Conservation (phyloP, 2,329 filamentous ascomycete genomes). For the Dothideomycetes sp. region DNA sequence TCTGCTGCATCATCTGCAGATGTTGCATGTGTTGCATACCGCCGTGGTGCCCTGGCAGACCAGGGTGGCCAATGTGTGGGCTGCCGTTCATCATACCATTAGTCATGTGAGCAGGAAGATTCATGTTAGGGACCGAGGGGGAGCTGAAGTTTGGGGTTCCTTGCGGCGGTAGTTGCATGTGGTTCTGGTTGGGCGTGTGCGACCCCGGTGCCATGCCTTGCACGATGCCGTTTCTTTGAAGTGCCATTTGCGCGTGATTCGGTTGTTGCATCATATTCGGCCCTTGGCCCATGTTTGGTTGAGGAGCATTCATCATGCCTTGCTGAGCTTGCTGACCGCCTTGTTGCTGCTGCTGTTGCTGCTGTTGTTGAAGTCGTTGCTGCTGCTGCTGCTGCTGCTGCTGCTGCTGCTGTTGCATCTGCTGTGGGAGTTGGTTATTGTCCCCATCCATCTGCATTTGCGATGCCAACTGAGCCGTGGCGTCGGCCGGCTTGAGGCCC, state of each 20-base stretch:
- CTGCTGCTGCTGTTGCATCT: constrained; percentile 15
- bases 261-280: constrained; percentile 15
- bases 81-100: constrained; percentile 36
- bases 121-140: constrained; percentile 44
- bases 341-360: constrained; percentile 15
- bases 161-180: constrained; percentile 20
- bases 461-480: constrained; percentile 42
- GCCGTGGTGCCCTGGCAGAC: constrained; percentile 9
- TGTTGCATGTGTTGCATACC: constrained; percentile 9
- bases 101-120: constrained; percentile 26
- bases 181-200: constrained; percentile 21
- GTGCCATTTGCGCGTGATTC: constrained; percentile 20
- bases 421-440: constrained; percentile 17
- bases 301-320: constrained; percentile 5
- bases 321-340: constrained; percentile 8
- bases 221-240: constrained; percentile 20
- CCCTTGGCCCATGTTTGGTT: constrained; percentile 13
- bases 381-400: constrained; percentile 20
- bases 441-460: no score
- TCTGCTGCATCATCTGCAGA: constrained; percentile 3
- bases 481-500: constrained; percentile 41
- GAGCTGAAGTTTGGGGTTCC: constrained; percentile 38
- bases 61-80: constrained; percentile 34
- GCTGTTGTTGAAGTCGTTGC: no score
- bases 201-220: constrained; percentile 10